Conservation (phyloP, 1,284 basidiomycete species). For the Malassezia nana region DNA sequence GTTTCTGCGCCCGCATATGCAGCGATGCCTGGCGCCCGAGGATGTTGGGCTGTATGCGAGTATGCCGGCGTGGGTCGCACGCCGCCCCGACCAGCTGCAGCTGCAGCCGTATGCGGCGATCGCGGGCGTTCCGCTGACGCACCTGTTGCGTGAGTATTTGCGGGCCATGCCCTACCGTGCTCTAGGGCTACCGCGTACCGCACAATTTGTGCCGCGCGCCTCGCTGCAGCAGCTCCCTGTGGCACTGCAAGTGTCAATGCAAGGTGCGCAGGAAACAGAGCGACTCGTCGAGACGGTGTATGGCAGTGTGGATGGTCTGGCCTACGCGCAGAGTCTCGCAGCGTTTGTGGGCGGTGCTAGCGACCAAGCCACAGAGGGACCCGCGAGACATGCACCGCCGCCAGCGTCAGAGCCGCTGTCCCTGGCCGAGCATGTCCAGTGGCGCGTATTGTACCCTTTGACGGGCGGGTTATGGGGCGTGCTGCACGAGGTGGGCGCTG, state of each 20-base stretch:
- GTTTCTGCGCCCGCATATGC: constrained; percentile 28
- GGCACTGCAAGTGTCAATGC: constrained; percentile 13
- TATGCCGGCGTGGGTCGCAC: constrained; percentile 12
- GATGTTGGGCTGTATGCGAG: constrained; percentile 22
- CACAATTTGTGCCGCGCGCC: constrained; percentile 20
- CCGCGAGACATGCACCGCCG: not conserved
- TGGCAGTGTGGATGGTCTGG: constrained; percentile 22
- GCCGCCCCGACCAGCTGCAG: constrained; percentile 4
- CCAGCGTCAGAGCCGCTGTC: not conserved
- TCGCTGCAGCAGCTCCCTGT: constrained; percentile 13
- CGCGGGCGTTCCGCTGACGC: constrained; percentile 3
- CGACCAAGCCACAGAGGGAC: not conserved
- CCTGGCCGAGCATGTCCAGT: constrained; percentile 10
- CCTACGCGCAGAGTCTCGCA: constrained; percentile 29
- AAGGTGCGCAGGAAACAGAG: constrained; percentile 16
- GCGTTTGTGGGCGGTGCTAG: constrained; percentile 29
- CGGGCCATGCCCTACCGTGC: constrained; percentile 9
- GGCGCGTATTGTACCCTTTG: constrained; percentile 1
- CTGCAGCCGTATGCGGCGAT: constrained; percentile 13
- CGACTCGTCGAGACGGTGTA: constrained; percentile 28
- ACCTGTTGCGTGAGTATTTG: constrained; percentile 11
- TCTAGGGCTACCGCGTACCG: constrained; percentile 10
- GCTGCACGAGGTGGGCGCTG: not conserved
- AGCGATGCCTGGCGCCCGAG: constrained; percentile 23
- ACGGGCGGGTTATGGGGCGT: constrained; percentile 9